Evolutionary conservation across 2,329 filamentous ascomycete species (phyloP), one percentile per base, ranked within the genome.

Genomic region (Aspergillus fumigatiaffinis): DNA sequence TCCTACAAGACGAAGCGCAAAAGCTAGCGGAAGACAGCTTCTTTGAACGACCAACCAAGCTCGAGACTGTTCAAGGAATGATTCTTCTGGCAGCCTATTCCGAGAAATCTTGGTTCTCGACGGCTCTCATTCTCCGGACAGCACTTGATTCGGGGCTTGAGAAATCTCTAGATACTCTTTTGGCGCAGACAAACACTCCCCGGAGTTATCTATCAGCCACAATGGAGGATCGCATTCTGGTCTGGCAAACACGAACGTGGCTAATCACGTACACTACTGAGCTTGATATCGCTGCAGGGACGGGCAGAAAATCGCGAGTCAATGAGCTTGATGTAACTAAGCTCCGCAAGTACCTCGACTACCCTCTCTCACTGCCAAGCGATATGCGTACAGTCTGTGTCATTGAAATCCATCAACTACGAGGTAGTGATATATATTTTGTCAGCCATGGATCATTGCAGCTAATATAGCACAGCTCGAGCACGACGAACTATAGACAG

Each of bases 51-150:
- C 71, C 71, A 1, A 73, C 71, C 0, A 73, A 72, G 49, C 62
- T 73, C 10, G 71, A 73, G 54, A 73, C 71, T 0, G 71, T 73
- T 0, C 71, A 73, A 41, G 71, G 71, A 4, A 73, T 73, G 71
- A 70, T 73, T 29, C 59, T 73, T 3, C 62, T 73, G 0, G 71
- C 71, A 1, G 71, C 71, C 3, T 73, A 73, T 26, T 73, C 71
- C 0, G 71, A 73, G 52, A 73, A 73, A 38, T 71, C 71, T 1
- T 73, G 71, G 71, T 73, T 73, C 50, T 73, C 71, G 0, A 73
- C 69, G 1, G 71, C 71, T 6, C 65, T 73, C 8, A 73, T 73
- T 52, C 59, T 73, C 21, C 69, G 71, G 20, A 73, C 71, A 0
- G 71, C 71, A 2, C 53, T 73, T 20, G 71, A 73, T 52, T 70